A percentile compares a stretch with the other conserved stretches of the same genome.
Evolutionary conservation across 78 protist genomes (phyloP).

Genomic region (Dictyostelium purpureum): DNA sequence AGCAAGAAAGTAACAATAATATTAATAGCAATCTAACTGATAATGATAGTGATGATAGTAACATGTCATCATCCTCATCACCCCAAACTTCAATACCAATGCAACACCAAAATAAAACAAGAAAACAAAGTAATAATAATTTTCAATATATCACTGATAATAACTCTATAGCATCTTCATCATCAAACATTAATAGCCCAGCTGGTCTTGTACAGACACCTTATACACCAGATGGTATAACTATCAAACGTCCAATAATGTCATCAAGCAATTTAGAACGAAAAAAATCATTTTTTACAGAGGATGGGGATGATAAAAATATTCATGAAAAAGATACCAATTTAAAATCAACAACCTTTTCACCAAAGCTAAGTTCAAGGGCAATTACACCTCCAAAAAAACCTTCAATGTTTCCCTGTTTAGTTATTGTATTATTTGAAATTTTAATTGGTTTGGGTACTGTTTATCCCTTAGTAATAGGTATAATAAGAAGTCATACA

Average conservation of each 20-base stretch:
- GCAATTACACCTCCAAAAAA: background rate
- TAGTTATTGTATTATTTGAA: constrained; percentile 12
- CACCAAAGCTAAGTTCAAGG: background rate
- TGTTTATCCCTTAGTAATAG: constrained; percentile 31
- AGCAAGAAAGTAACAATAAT: background rate
- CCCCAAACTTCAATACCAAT: background rate
- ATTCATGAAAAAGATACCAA: background rate
- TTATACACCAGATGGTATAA: background rate
- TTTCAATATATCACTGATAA: background rate
- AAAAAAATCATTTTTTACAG: background rate
- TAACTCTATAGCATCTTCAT: constrained; percentile 8
- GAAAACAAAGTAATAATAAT: background rate
- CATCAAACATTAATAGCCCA: background rate
- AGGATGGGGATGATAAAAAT: background rate
- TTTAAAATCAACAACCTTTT: background rate
- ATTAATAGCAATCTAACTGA: background rate
- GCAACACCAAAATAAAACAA: background rate
- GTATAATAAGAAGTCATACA: background rate
- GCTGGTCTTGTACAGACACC: background rate
- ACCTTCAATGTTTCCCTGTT: constrained; percentile 6
- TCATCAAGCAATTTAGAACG: background rate
- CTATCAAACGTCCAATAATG: constrained; percentile 13
- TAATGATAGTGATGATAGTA: background rate
- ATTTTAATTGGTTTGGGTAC: background rate
- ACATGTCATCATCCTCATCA: background rate